Evolutionary conservation across 2,329 filamentous ascomycete species (phyloP), one percentile per base, ranked within the genome.

Genomic region (Aspergillus unguis): DNA sequence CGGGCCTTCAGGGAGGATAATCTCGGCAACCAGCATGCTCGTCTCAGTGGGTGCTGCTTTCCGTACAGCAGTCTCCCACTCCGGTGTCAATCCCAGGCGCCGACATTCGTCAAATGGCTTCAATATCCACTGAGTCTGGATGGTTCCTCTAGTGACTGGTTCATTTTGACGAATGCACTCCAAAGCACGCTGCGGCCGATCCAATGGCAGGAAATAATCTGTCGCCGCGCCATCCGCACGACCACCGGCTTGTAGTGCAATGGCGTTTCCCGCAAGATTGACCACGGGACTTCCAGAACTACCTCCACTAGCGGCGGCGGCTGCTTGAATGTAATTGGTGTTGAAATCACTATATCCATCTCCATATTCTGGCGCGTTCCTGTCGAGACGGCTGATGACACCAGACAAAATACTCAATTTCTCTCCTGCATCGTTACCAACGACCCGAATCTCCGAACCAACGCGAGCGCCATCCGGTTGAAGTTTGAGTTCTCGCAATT

Each of bases 341-440:
- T 87, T 99, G 82, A 99, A 99, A 70, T 99, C 94, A 71, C 92
- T 94, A 72, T 99, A 99, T 28, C 94, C 94, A 58, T 97, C 94
- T 51, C 92, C 92, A 63, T 99, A 97, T 66, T 99, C 94, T 11
- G 94, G 94, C 1, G 95, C 95, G 72, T 99, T 99, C 62, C 94
- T 85, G 66, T 99, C 94, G 54, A 99, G 79, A 64, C 94, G 86
- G 74, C 91, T 96, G 70, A 99, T 99, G 51, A 99, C 92, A 64
- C 94, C 94, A 5, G 94, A 97, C 53, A 99, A 77, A 63, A 99
- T 99, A 78, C 91, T 96, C 62, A 99, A 84, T 75, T 99, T 99
- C 72, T 99, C 94, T 60, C 94, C 94, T 29, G 94, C 94, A 78
- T 99, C 94, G 72, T 99, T 99, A 75, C 94, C 94, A 5, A 99